These are phyloP conservation scores for Dryadomyces quercus-mongolicae DNA, from an alignment of 2,329 filamentous ascomycete species.

Conservation along the genomic window DNA sequence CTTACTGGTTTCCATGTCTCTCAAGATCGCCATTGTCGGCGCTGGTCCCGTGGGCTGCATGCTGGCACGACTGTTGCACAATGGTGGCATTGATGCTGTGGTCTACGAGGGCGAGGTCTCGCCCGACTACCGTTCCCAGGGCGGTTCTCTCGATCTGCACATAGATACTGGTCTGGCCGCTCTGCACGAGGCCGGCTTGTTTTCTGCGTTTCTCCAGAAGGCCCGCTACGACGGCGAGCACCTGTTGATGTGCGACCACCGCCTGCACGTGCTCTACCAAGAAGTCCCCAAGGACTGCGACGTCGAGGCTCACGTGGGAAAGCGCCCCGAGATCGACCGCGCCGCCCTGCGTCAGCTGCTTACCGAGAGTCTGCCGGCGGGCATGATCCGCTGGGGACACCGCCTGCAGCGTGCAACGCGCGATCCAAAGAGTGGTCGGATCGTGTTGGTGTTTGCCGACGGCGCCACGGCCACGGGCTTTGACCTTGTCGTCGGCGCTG, in stretches of 20 bases:
- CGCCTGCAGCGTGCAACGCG: conserved; percentile 9
- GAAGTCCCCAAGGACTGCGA: conserved; percentile 18
- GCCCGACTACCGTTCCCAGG: conserved; percentile 32
- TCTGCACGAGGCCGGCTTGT: conserved; percentile 35
- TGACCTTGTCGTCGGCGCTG: conserved; percentile 24
- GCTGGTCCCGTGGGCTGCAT: conserved; percentile 36
- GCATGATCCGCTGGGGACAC: conserved; percentile 32
- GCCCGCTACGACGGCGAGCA: conserved; percentile 41
- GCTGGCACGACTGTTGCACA: conserved; percentile 38
- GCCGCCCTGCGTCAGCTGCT: conserved; percentile 30
- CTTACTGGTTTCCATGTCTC: conserved; percentile 6
- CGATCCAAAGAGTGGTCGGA: conserved; percentile 6
- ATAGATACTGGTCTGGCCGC: conserved; percentile 36
- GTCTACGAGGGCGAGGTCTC: conserved; percentile 37
- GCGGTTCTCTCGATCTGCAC: conserved; percentile 43
- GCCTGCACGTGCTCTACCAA: conserved; percentile 23
- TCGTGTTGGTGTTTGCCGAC: conserved; percentile 26
- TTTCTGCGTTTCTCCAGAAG: conserved; percentile 33
- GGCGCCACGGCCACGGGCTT: conserved; percentile 21
- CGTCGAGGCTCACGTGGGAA: conserved; percentile 9
- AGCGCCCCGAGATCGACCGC: conserved; percentile 43
- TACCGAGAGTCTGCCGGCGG: conserved; percentile 29
- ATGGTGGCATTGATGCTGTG: conserved; percentile 30
- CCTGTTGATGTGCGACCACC: conserved; percentile 30
- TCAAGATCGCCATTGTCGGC: conserved; percentile 34